Conservation (phyloP, 352 stramenopile species). For the Thalassiosira delicatula region DNA sequence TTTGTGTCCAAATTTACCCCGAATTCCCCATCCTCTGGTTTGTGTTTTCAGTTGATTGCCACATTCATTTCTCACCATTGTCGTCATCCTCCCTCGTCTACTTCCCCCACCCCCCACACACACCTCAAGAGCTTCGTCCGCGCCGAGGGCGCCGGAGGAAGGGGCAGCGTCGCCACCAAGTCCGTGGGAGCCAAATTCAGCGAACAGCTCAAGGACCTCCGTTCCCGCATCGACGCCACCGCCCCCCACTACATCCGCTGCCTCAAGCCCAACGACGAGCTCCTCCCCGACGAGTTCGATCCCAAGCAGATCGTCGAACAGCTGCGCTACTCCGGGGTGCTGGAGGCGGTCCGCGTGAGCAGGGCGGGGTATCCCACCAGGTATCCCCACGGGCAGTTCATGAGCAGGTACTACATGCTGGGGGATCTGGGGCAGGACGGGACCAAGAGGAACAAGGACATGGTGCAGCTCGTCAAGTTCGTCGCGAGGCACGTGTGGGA, state of each 20-base stretch:
- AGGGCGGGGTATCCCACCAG: slow-evolving; percentile 91
- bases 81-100: background rate
- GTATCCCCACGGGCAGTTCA: slow-evolving; percentile 90
- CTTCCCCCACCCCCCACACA: background rate
- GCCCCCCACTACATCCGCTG: slow-evolving; percentile 93
- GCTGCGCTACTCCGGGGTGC: slow-evolving; percentile 90
- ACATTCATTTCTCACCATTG: too few relatives aligned
- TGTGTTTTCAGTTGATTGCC: too few relatives aligned
- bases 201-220: slow-evolving; percentile 88
- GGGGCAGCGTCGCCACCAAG: slow-evolving; percentile 2
- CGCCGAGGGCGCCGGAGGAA: background rate
- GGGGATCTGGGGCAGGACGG: slow-evolving; percentile 49
- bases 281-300: slow-evolving; percentile 86
- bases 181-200: slow-evolving; percentile 85
- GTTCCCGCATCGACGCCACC: slow-evolving; percentile 88
- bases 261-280: slow-evolving; percentile 93
- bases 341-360: slow-evolving; percentile 94
- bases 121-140: slow-evolving; percentile 12
- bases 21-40: too few relatives aligned
- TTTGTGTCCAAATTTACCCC: too few relatives aligned
- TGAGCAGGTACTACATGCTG: slow-evolving; percentile 71
- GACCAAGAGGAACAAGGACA: slow-evolving; percentile 55
- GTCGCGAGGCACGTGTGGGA: slow-evolving; percentile 79
- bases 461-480: slow-evolving; percentile 42
- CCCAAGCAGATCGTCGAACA: slow-evolving; percentile 91